Percentiles rank a stretch among this genome's conserved stretches.
Conservation (phyloP, 2,329 filamentous ascomycete species). For the Fonsecaea pedrosoi region DNA sequence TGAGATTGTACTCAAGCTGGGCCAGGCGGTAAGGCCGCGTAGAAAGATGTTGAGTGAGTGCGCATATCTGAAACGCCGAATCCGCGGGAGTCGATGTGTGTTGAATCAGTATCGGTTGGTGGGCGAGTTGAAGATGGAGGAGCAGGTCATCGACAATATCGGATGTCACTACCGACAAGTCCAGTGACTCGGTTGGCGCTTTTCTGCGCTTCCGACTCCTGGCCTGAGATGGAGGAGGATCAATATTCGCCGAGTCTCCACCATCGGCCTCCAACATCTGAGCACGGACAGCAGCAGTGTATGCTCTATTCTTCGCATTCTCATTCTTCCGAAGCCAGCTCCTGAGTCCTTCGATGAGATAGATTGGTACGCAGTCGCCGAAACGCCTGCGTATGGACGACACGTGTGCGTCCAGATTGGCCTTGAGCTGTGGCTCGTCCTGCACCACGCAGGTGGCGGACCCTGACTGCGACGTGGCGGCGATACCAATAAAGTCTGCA, state of each 20-base stretch:
- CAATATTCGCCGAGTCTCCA: conserved; percentile 18
- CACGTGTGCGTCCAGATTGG: conserved; percentile 66
- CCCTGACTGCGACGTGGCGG: conserved; percentile 37
- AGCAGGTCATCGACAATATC: conserved; percentile 74
- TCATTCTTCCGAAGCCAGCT: conserved; percentile 73
- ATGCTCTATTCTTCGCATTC: conserved; percentile 71
- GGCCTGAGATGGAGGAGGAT: conserved; percentile 14
- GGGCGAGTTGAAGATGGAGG: conserved; percentile 71
- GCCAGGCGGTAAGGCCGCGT: conserved; percentile 72
- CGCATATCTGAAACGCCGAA: conserved; percentile 73
- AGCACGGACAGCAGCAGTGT: conserved; percentile 67
- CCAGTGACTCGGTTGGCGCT: conserved; percentile 47
- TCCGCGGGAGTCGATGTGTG: conserved; percentile 68
- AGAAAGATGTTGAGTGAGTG: conserved; percentile 79
- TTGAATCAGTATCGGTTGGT: conserved; percentile 69
- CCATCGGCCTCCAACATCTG: conserved; percentile 46
- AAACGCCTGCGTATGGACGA: conserved; percentile 62
- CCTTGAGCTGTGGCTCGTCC: conserved; percentile 47
- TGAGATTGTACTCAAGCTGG: conserved; percentile 56
- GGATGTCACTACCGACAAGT: conserved; percentile 64
- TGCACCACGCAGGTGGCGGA: conserved; percentile 43
- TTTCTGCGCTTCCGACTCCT: conserved; percentile 47
- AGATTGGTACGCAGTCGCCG: conserved; percentile 64
- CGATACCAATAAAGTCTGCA: conserved; percentile 69
- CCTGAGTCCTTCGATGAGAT: conserved; percentile 73